These are phyloP conservation scores for Solanum commersonii DNA, from an alignment of 257 asterid genomes.

Conservation along the genomic window DNA sequence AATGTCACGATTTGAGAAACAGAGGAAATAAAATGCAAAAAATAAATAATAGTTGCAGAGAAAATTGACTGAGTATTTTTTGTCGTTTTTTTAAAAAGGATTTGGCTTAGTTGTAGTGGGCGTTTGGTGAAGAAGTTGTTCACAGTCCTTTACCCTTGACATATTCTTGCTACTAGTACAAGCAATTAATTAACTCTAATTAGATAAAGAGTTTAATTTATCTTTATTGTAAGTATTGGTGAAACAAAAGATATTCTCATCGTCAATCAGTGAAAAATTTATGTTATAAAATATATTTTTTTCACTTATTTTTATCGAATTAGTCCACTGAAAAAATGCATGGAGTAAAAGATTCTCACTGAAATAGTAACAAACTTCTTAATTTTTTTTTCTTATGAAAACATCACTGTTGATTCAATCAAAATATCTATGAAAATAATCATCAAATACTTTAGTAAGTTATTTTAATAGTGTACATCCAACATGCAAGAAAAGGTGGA, in stretches of 20 bases:
- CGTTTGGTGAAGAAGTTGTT: conserved; percentile 7
- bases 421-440: no score
- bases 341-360: not conserved
- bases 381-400: no score
- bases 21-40: not conserved
- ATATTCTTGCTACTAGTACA: conserved; percentile 6
- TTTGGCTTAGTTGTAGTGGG: conserved; percentile 18
- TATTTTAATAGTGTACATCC: not conserved
- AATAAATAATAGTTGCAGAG: not conserved
- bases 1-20: not conserved
- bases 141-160: conserved; percentile 2
- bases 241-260: not conserved
- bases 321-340: not conserved
- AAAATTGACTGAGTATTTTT: not conserved
- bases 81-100: not conserved
- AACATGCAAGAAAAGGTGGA: conserved; percentile 12
- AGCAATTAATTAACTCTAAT: not conserved
- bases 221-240: not conserved
- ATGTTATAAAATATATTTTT: no score
- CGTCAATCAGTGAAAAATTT: no score
- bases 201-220: not conserved
- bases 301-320: no score
- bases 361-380: no score
- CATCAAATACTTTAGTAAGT: not conserved
- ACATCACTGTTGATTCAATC: no score